Base-by-base conservation (phyloP, 2,329 filamentous ascomycete genomes). In the Colletotrichum sojae region DNA sequence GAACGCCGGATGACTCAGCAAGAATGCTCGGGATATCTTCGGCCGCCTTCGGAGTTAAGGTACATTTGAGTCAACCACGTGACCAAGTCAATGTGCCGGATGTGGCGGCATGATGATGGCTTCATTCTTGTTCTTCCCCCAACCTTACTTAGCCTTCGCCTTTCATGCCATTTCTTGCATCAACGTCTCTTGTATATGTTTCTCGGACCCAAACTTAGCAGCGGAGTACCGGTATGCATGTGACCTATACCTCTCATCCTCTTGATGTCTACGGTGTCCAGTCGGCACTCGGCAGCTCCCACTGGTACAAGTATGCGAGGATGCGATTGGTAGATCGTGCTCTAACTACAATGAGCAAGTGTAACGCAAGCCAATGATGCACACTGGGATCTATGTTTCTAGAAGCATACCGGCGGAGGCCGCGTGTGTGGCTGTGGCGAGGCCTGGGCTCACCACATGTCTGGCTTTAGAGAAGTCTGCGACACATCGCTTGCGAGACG, bases 261-360 rank as follows among this genome's bases (percentile, higher is more conserved):
- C 45, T 39, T 43, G 18, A n/a, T n/a, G 31, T 31, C 3, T 48
- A 18, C n/a, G 8, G 10, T 36, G 31, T 36, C 10, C 31, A 8
- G 31, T 36, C 31, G 31, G 31, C 31, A 8, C 8, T 36, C 31
- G 31, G 31, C 31, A 36, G 8, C 31, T 36, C 31, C 31, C 31
- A 36, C 31, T 8, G 9, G 31, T 10, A 10, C 31, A 18, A 22
- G 18, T 3, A 31, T 52, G 8, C 20, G 13, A 9, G 9, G 16
- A 52, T 52, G 20, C 59, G 59, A 62, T 62, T 62, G 59, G 59
- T n/a, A 62, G 59, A 62, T 36, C 36, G 15, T 20, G 16, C 40
- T n/a, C 40, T n/a, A 15, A 15, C 5, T n/a, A 43, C 13, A 43
- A 15, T 15, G 40, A 43, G 40, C 40, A n/a, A 15, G 40, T 43